Percentiles rank a stretch among this genome's conserved stretches.
These are phyloP conservation scores for Salix suchowensis DNA, from an alignment of 345 rosid species.

Conservation along the genomic window DNA sequence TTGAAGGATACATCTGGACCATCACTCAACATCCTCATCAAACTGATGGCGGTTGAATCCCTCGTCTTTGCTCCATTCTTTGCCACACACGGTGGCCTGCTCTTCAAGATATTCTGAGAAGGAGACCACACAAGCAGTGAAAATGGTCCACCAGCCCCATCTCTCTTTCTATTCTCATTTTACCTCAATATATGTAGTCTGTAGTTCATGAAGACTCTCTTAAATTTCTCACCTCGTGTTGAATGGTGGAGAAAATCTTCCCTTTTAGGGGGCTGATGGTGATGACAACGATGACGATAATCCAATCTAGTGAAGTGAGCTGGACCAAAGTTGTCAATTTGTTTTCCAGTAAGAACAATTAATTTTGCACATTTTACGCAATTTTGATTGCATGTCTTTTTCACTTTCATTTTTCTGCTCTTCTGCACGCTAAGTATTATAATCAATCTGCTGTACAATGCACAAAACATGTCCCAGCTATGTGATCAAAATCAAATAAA, in stretches of 20 bases:
- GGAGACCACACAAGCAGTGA: background rate
- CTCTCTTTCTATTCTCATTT: background rate
- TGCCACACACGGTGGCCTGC: conserved; percentile 90
- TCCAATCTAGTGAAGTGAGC: background rate
- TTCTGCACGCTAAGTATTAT: background rate
- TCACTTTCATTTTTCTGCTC: background rate
- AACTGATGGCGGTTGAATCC: conserved; percentile 96
- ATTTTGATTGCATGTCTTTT: background rate
- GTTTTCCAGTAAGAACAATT: background rate
- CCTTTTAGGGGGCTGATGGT: background rate
- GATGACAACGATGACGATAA: background rate
- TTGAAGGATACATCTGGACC: conserved; percentile 98
- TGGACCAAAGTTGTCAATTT: background rate
- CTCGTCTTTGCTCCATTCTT: conserved; percentile 96
- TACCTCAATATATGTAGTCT: conserved; percentile 3
- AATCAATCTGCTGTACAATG: background rate
- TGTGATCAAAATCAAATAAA: no score
- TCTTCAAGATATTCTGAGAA: conserved; percentile 65
- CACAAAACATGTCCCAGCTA: no score
- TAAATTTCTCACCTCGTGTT: background rate
- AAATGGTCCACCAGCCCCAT: background rate
- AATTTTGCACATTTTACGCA: background rate
- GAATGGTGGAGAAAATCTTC: background rate
- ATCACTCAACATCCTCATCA: conserved; percentile 91
- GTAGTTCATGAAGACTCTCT: conserved; percentile 6